Conservation (phyloP, 495 filamentous ascomycete species). For the Aspergillus nanangensis region DNA sequence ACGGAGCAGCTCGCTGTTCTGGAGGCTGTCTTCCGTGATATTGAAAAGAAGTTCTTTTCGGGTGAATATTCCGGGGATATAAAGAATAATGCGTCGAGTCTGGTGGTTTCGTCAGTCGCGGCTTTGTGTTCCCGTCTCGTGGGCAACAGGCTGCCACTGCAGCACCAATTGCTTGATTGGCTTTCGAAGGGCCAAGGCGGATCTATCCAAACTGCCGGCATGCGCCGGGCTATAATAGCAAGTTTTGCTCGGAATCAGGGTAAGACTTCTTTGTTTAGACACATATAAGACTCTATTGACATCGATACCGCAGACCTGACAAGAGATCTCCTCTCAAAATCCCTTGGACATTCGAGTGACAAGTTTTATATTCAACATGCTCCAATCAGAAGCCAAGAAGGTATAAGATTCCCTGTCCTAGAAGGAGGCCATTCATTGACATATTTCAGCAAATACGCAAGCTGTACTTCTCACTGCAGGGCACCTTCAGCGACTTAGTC, state of each 20-base stretch:
- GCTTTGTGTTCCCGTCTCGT: slow-evolving; percentile 35
- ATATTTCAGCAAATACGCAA: slow-evolving; percentile 65
- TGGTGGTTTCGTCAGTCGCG: slow-evolving; percentile 32
- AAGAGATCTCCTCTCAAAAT: slow-evolving; percentile 57
- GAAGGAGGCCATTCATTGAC: slow-evolving; percentile 18
- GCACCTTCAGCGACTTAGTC: slow-evolving; percentile 60
- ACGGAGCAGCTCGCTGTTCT: slow-evolving; percentile 58
- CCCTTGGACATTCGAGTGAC: slow-evolving; percentile 73
- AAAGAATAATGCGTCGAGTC: slow-evolving; percentile 1
- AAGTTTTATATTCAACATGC: slow-evolving; percentile 82
- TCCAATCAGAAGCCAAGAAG: slow-evolving; percentile 80
- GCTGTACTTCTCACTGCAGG: slow-evolving; percentile 73
- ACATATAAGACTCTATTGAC: slow-evolving; percentile 15
- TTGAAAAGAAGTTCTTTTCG: slow-evolving; percentile 52
- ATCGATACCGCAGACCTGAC: slow-evolving; percentile 39
- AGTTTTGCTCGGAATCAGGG: slow-evolving; percentile 51
- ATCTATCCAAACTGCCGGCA: slow-evolving; percentile 61
- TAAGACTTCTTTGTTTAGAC: slow-evolving; percentile 12
- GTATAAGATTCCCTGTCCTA: slow-evolving; percentile 42
- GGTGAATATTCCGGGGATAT: slow-evolving; percentile 8
- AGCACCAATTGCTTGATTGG: slow-evolving; percentile 62
- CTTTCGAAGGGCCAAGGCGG: slow-evolving; percentile 47
- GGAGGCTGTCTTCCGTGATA: slow-evolving; percentile 51
- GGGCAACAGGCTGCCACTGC: slow-evolving; percentile 28
- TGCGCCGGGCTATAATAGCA: slow-evolving; percentile 62